Base-by-base conservation (phyloP, 805 yeast genomes). In the Cyberlindnera mississippiensis region DNA sequence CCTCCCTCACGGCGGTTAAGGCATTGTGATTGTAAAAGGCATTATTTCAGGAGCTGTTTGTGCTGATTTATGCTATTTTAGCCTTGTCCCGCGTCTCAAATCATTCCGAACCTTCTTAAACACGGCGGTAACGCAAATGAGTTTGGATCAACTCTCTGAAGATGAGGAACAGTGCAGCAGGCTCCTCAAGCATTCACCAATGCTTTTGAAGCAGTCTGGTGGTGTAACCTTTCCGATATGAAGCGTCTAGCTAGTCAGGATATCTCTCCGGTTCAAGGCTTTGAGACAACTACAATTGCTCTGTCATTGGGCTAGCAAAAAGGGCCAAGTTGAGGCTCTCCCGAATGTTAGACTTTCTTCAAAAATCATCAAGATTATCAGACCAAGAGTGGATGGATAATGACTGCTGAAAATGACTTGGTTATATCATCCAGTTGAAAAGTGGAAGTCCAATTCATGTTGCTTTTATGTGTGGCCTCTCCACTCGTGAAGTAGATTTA, bases 201-300 rank as follows among this genome's bases (percentile, higher is more conserved):
- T 66, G 53, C 68, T 67, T 4, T 52, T 76, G n/a, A 56, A 69
- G 37, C 82, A 77, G 41, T 40, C 77, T 10, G 70, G 69, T 20
- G 73, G 71, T 6, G 57, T 77, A 80, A 77, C 0, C 43, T 66
- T 2, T 67, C 62, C 0, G 59, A 68, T 19, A 67, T 71, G 0
- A 56, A 69, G 30, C 67, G 64, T 34, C 59, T 75, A 38, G 57
- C 60, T 0, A 62, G 57, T 16, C 63, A 64, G 8, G 59, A 66
- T n/a, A 47, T 76, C 3, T 44, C 52, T 3, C 64, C 69, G 6
- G 46, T 71, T 4, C 35, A 45, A 16, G 19, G 38, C 0, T 47
- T 72, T 24, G 47, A 64, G 2, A 48, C 61, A 5, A 52, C 50
- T 2, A 64, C 65, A 35, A 50, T 76, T 24, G 79, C 65, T 68